Percentiles rank a stretch among this genome's conserved stretches.
phyloP scores from a whole-genome alignment of 495 filamentous ascomycete genomes.

The Glutinoglossum americanum region DNA sequence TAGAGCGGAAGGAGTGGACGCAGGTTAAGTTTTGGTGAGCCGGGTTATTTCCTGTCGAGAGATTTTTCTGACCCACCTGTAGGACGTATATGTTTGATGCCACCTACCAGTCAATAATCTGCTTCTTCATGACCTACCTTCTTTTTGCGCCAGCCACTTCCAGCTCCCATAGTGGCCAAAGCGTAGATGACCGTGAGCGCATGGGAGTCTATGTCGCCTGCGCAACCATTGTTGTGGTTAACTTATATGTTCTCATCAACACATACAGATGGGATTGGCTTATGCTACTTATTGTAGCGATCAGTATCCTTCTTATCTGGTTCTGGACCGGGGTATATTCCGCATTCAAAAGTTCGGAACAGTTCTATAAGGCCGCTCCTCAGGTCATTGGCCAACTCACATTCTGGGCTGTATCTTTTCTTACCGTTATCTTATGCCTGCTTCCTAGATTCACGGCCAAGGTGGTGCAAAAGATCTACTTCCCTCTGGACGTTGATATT shows the following conservation, averaged over 20 bases:
- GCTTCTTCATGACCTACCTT: slow-evolving; percentile 80
- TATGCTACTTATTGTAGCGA: slow-evolving; percentile 50
- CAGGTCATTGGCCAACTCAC: slow-evolving; percentile 60
- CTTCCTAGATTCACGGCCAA: slow-evolving; percentile 75
- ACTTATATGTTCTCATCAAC: slow-evolving; percentile 86
- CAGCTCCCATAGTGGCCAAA: slow-evolving; percentile 42
- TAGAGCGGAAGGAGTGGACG: slow-evolving; percentile 95
- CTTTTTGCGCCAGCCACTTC: slow-evolving; percentile 47
- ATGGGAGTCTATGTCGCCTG: slow-evolving; percentile 71
- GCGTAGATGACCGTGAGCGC: slow-evolving; percentile 51
- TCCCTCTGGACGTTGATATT: slow-evolving; percentile 85
- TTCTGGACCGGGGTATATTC: slow-evolving; percentile 95
- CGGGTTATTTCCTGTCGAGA: neutral
- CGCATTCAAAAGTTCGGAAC: slow-evolving; percentile 35
- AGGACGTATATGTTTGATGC: slow-evolving; percentile 95
- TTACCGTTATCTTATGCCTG: slow-evolving; percentile 58
- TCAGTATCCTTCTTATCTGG: slow-evolving; percentile 77
- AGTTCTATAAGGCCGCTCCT: slow-evolving; percentile 57
- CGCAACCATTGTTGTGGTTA: slow-evolving; percentile 60
- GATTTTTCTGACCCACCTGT: slow-evolving; percentile 16
- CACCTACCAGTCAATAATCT: slow-evolving; percentile 78
- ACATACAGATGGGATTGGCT: slow-evolving; percentile 97
- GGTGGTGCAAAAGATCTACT: slow-evolving; percentile 74
- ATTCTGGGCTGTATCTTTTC: slow-evolving; percentile 66
- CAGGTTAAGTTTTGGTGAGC: slow-evolving; percentile 86